phyloP scores from a whole-genome alignment of 352 stramenopile genomes.

The Phytophthora agathidicida region DNA sequence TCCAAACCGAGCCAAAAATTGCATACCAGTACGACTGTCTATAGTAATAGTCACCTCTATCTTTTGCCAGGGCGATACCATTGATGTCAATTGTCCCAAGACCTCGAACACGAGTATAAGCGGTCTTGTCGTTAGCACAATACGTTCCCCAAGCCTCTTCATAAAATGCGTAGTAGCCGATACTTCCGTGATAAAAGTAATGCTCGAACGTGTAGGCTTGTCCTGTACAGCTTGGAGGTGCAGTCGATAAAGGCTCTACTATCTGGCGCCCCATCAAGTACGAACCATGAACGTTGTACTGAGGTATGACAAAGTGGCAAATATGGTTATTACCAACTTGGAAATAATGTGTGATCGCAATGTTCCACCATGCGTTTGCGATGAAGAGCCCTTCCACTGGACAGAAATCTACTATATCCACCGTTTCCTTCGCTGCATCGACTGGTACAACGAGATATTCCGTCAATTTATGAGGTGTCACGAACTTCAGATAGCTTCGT shows the following conservation, averaged over 20 bases:
- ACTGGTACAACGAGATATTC: background rate
- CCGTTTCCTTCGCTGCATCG: background rate
- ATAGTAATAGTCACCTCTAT: slow-evolving; percentile 5
- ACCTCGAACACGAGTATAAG: slow-evolving; percentile 11
- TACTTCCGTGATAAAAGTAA: slow-evolving; percentile 27
- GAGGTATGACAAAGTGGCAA: slow-evolving; percentile 20
- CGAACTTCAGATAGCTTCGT: slow-evolving; percentile 8
- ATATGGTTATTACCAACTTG: background rate
- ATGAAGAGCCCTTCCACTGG: slow-evolving; percentile 13
- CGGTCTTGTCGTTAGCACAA: slow-evolving; percentile 5
- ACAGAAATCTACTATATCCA: slow-evolving; percentile 2
- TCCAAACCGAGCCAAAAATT: slow-evolving; percentile 6
- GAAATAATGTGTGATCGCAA: slow-evolving; percentile 13
- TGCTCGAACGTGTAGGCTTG: slow-evolving; percentile 11
- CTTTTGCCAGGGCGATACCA: slow-evolving; percentile 3
- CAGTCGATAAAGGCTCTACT: background rate
- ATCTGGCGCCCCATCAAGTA: background rate
- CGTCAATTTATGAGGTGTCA: slow-evolving; percentile 12
- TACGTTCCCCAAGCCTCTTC: slow-evolving; percentile 14
- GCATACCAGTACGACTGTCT: slow-evolving; percentile 22
- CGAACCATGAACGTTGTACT: slow-evolving; percentile 24
- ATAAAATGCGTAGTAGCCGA: slow-evolving; percentile 22
- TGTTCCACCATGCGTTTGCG: slow-evolving; percentile 22
- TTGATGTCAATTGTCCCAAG: slow-evolving; percentile 19
- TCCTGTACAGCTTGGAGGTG: slow-evolving; percentile 2